Evolutionary conservation across 1,139 yeast species (phyloP).

Genomic region (Saccharomycopsis hybrid): DNA sequence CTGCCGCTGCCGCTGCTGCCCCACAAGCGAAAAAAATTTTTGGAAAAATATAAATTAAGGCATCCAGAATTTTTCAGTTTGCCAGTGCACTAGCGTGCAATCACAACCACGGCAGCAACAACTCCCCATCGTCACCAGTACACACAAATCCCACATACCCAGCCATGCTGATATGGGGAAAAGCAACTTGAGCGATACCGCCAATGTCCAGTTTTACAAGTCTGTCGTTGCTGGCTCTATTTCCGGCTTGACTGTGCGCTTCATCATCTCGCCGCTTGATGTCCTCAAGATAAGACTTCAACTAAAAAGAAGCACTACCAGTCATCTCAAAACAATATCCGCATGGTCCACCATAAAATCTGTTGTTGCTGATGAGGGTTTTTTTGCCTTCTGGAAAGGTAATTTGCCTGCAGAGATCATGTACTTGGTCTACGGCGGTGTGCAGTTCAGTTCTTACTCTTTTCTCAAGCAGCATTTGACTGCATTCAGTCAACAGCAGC

Average conservation of each 20-base stretch:
- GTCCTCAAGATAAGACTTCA: conserved; percentile 84
- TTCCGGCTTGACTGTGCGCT: conserved; percentile 63
- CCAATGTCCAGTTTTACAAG: conserved; percentile 22
- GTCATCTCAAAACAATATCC: no score
- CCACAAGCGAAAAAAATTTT: no score
- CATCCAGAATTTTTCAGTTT: no score
- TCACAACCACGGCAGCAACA: no score
- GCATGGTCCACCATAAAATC: conserved; percentile 21
- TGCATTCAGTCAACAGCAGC: no score
- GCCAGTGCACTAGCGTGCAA: no score
- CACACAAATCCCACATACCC: no score
- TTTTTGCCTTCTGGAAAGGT: conserved; percentile 81
- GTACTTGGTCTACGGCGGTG: conserved; percentile 79
- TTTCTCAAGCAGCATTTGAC: conserved; percentile 34
- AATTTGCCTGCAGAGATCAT: conserved; percentile 86
- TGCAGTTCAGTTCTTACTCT: conserved; percentile 74
- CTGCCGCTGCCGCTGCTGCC: no score
- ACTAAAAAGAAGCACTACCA: conserved; percentile 36
- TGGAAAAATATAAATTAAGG: no score
- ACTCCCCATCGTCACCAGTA: no score
- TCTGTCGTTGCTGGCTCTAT: conserved; percentile 61
- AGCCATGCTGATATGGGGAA: neutral
- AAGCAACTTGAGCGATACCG: neutral
- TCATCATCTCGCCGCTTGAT: conserved; percentile 84
- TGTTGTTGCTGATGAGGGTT: conserved; percentile 47